Evolutionary conservation across 352 stramenopile species (phyloP).

Genomic region (Pythium monospermum): DNA sequence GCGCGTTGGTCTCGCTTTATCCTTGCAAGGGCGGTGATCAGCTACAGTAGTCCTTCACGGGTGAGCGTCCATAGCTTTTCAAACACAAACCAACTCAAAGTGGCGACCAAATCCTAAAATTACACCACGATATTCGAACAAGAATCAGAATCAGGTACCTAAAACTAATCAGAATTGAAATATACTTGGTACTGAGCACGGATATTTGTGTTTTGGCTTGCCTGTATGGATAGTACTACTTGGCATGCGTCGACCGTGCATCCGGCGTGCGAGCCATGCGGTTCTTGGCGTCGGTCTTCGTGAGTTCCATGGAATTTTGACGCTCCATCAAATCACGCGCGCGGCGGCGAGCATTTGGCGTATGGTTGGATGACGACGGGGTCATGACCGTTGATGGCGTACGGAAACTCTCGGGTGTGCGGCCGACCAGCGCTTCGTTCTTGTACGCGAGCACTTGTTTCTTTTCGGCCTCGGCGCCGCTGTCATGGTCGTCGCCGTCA

Average conservation of each 20-base stretch:
- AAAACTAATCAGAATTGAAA: too few species aligned
- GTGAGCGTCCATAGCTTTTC: too few species aligned
- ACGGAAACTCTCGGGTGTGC: conserved; percentile 33
- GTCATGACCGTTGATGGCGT: conserved; percentile 29
- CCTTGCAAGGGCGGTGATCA: too few species aligned
- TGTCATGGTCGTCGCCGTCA: conserved; percentile 13
- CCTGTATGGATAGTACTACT: too few species aligned
- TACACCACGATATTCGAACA: too few species aligned
- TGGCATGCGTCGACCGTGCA: conserved; percentile 15
- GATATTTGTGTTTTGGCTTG: too few species aligned
- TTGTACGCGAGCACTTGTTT: conserved; percentile 38
- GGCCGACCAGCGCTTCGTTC: conserved; percentile 35
- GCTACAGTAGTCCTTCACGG: too few species aligned
- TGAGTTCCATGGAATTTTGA: conserved; percentile 9
- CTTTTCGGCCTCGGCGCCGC: conserved; percentile 26
- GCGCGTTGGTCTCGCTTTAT: too few species aligned
- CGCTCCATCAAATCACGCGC: conserved; percentile 19
- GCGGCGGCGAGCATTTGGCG: conserved; percentile 27
- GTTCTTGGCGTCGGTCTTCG: background rate
- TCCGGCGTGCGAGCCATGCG: conserved; percentile 22
- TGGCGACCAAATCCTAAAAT: too few species aligned
- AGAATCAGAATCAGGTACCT: too few species aligned
- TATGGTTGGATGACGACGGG: conserved; percentile 32
- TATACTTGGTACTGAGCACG: too few species aligned
- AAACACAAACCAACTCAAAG: too few species aligned